Conservation (phyloP, 768 basidiomycete genomes). For the Amanita molliuscula region DNA sequence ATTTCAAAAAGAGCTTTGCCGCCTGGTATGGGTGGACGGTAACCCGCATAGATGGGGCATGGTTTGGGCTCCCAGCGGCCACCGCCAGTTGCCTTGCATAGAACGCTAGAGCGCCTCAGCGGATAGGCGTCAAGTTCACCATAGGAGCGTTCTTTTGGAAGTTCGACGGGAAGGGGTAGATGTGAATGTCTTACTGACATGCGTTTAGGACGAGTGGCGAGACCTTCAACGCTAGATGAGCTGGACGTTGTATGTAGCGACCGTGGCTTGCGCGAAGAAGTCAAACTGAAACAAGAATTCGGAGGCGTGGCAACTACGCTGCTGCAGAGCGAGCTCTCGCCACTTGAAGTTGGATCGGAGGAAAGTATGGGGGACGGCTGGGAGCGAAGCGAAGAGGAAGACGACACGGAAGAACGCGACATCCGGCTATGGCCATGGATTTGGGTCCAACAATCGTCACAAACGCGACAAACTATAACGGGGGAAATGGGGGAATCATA, state of each 20-base stretch:
- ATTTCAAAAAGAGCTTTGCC: conserved; percentile 59
- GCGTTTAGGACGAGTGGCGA: conserved; percentile 21
- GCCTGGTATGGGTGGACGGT: conserved; percentile 52
- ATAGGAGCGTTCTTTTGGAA: conserved; percentile 33
- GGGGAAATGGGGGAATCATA: conserved; percentile 56
- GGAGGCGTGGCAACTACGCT: conserved; percentile 17
- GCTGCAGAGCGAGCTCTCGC: conserved; percentile 22
- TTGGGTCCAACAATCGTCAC: conserved; percentile 70
- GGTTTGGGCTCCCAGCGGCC: conserved; percentile 74
- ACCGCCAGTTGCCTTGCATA: conserved; percentile 73
- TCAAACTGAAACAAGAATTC: conserved; percentile 14
- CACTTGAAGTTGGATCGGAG: conserved; percentile 22
- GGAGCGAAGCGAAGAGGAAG: conserved; percentile 13
- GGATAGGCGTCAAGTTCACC: conserved; percentile 73
- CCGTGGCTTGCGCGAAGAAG: conserved; percentile 18
- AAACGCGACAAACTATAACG: conserved; percentile 51
- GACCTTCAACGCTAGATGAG: conserved; percentile 20
- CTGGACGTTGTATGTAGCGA: conserved; percentile 23
- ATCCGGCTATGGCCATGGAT: conserved; percentile 47
- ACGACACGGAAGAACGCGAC: conserved; percentile 26
- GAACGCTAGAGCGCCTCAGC: conserved; percentile 48
- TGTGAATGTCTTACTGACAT: conserved; percentile 21
- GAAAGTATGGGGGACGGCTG: conserved; percentile 21
- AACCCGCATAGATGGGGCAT: conserved; percentile 30
- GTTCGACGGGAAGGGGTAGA: conserved; percentile 27